phyloP scores from a whole-genome alignment of 495 filamentous ascomycete species.

The Lasiosphaeriaceae sp. region DNA sequence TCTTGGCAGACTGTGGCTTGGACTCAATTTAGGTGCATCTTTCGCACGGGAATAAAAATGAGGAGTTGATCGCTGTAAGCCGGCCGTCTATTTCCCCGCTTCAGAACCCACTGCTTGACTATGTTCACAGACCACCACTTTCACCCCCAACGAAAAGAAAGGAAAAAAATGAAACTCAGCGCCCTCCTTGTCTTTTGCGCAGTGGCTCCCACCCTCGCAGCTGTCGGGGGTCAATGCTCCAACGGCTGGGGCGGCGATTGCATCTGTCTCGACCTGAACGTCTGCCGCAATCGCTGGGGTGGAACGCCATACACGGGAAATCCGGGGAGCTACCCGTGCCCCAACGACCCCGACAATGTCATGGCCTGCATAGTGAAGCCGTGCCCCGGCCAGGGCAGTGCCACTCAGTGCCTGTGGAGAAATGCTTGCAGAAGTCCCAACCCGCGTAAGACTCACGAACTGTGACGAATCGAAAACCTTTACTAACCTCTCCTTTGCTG shows the following conservation, averaged over 20 bases:
- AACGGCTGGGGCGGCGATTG: slow-evolving; percentile 16
- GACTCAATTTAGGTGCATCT: no score
- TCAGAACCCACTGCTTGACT: no score
- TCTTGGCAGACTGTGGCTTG: no score
- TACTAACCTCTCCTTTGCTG: no score
- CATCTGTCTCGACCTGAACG: slow-evolving; percentile 13
- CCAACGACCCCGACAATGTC: slow-evolving; percentile 8
- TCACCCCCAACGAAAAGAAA: no score
- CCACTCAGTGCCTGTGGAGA: slow-evolving; percentile 12
- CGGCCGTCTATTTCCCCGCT: no score
- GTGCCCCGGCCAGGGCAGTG: slow-evolving; percentile 3
- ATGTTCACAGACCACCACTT: no score
- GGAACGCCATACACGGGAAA: slow-evolving; percentile 12
- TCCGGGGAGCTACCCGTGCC: slow-evolving; percentile 12
- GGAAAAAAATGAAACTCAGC: no score
- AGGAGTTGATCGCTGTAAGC: no score
- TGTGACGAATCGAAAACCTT: no score
- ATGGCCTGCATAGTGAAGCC: slow-evolving; percentile 17
- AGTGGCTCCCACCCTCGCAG: background rate
- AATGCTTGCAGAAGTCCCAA: slow-evolving; percentile 1
- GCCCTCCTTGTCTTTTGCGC: background rate
- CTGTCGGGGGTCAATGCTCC: slow-evolving; percentile 7
- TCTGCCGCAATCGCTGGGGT: slow-evolving; percentile 10
- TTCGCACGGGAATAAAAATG: no score
- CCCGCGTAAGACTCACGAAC: no score